These are phyloP conservation scores for Calonectria fujianensis DNA, from an alignment of 2,329 filamentous ascomycete species.

Conservation along the genomic window DNA sequence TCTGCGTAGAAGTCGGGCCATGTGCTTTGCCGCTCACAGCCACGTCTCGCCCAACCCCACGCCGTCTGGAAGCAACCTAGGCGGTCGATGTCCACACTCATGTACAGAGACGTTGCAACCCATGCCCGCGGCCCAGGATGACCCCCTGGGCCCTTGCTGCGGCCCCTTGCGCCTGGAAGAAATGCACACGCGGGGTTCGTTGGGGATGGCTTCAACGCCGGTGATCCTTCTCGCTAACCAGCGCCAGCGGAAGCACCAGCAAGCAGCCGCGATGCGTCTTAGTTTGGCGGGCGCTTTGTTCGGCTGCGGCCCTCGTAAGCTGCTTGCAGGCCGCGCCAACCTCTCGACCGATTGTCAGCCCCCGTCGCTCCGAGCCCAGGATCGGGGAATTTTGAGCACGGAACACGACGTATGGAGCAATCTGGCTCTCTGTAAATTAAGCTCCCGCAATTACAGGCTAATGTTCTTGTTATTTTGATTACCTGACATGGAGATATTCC, in stretches of 20 bases:
- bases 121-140: constrained; percentile 28
- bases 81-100: constrained; percentile 33
- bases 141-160: constrained; percentile 25
- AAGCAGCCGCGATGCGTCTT: constrained; percentile 28
- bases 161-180: constrained; percentile 31
- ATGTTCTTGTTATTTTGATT: constrained; percentile 25
- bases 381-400: constrained; percentile 8
- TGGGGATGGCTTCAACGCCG: constrained; percentile 44
- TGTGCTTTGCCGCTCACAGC: constrained; percentile 33
- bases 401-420: constrained; percentile 11
- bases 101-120: constrained; percentile 18
- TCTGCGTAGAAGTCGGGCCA: constrained; percentile 13
- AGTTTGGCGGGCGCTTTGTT: constrained; percentile 46
- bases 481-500: constrained; percentile 5
- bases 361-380: not conserved
- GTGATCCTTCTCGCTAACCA: constrained; percentile 37
- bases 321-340: constrained; percentile 43
- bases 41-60: constrained; percentile 41
- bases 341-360: constrained; percentile 24
- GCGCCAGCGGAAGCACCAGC: constrained; percentile 30
- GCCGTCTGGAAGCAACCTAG: constrained; percentile 41
- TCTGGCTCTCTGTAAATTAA: constrained; percentile 30
- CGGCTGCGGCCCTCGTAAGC: constrained; percentile 39
- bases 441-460: constrained; percentile 47
- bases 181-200: constrained; percentile 32